Base-by-base conservation (phyloP, 345 rosid species). In the Syzygium jambos region DNA sequence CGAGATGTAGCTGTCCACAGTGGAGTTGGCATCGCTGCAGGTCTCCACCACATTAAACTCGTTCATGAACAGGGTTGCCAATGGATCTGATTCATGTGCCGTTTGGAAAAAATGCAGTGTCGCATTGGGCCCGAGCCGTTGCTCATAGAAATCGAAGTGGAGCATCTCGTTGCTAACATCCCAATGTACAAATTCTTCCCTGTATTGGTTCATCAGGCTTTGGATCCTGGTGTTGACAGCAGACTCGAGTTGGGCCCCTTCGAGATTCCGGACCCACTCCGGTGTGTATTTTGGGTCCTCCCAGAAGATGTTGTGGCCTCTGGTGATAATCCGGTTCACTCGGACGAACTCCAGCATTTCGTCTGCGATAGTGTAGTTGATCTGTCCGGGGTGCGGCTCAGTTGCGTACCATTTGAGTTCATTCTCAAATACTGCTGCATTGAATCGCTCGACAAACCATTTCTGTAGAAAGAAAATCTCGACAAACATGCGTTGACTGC, bases 231-330 rank as follows among this genome's bases (percentile, higher is more conserved):
- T 87, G 65, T 88, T 89, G 27, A 95, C 98, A 0, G 98, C 98
- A 7, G 85, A 90, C 87, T 90, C 89, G n/a, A 96, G 93, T 49
- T 89, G 92, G 7, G 83, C 25, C 5, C 92, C 91, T 15, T 92
- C 52, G 29, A 95, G 95, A 53, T 91, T 90, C 9, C 49, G 92
- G 51, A 95, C 97, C 98, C 98, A 96, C 4, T 51, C 59, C 0
- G 98, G 98, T 2, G 90, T 93, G 93, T 94, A 97, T 46, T 68
- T 91, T 1, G 98, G 99, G 85, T 95, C 94, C 90, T 97, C 99
- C 98, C 99, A 96, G 93, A 96, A 97, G 61, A 96, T 95, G 88
- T 95, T 96, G 91, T 97, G 98, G 51, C 99, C 99, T 89, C 99
- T 93, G 63, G 93, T 95, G 29, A 88, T 54, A 78, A 96, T 90